Evolutionary conservation across 352 stramenopile species (phyloP).

Genomic region (Globisporangium nunn): DNA sequence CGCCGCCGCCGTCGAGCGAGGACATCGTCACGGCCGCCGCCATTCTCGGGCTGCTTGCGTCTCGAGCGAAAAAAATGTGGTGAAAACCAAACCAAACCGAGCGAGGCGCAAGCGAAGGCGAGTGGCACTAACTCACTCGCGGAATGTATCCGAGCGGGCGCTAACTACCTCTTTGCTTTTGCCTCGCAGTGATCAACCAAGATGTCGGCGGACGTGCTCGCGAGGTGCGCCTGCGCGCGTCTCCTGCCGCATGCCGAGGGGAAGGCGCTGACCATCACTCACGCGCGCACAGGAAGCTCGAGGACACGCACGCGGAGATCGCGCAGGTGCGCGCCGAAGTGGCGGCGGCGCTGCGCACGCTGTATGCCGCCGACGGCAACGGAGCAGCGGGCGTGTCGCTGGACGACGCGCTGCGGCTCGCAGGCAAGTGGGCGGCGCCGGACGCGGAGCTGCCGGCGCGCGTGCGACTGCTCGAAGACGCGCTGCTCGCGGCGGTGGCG

Average conservation of each 20-base stretch:
- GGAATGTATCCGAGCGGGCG: too few relatives aligned
- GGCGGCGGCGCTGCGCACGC: conserved; percentile 47
- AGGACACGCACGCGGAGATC: conserved; percentile 63
- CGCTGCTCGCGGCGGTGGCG: conserved; percentile 39
- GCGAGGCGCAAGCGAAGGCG: neutral
- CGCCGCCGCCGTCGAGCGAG: conserved; percentile 15
- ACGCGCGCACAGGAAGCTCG: conserved; percentile 37
- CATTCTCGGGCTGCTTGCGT: neutral
- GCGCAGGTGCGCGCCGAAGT: conserved; percentile 42
- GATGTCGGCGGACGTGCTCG: conserved; percentile 18
- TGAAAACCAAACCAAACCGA: neutral
- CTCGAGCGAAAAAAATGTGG: neutral
- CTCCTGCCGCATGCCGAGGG: too few relatives aligned
- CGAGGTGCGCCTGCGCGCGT: conserved; percentile 1
- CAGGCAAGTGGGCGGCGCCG: conserved; percentile 31
- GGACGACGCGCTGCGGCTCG: conserved; percentile 56
- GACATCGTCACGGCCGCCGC: conserved; percentile 2
- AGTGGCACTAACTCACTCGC: too few relatives aligned
- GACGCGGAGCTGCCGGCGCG: conserved; percentile 36
- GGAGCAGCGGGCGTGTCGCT: conserved; percentile 40
- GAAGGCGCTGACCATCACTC: neutral
- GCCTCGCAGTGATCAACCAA: conserved; percentile 4
- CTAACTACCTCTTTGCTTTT: neutral
- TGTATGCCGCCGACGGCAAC: conserved; percentile 36
- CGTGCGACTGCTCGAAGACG: conserved; percentile 32